Evolutionary conservation across 495 filamentous ascomycete species (phyloP).

Genomic region (Aspergillus indologenus): DNA sequence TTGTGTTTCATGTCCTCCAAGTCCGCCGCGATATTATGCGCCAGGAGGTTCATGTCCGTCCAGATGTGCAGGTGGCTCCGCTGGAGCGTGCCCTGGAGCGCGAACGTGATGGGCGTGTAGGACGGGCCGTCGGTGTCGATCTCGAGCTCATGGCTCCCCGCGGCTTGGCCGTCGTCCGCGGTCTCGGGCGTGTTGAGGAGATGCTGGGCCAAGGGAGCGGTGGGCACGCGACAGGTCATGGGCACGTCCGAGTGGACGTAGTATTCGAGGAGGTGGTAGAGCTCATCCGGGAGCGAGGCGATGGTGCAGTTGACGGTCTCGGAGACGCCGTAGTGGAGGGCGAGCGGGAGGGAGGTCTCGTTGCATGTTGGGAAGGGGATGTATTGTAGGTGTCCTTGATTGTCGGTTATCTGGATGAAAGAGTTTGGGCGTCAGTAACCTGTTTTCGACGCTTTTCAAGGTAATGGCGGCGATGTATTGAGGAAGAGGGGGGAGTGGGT

Average conservation of each 20-base stretch:
- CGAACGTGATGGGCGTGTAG: constrained; percentile 72
- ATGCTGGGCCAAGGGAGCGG: constrained; percentile 39
- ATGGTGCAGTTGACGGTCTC: constrained; percentile 90
- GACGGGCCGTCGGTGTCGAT: constrained; percentile 40
- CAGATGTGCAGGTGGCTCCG: constrained; percentile 86
- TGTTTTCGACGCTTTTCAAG: not conserved
- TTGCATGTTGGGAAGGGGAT: constrained; percentile 90
- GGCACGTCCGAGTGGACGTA: constrained; percentile 97
- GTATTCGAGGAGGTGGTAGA: constrained; percentile 98
- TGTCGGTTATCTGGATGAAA: constrained; percentile 66
- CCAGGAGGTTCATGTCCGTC: constrained; percentile 80
- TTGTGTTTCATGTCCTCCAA: constrained; percentile 24
- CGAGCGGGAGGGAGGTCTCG: constrained; percentile 78
- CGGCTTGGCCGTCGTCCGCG: constrained; percentile 10
- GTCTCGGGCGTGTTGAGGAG: constrained; percentile 1
- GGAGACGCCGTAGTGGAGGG: constrained; percentile 76
- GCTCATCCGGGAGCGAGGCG: constrained; percentile 73
- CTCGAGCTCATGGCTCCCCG: constrained; percentile 24
- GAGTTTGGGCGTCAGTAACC: constrained; percentile 2
- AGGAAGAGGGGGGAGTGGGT: no score
- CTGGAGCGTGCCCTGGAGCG: constrained; percentile 84
- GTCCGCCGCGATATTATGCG: constrained; percentile 61
- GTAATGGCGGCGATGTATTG: not conserved
- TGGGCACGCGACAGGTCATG: constrained; percentile 85
- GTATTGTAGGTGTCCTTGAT: constrained; percentile 81